Conservation (phyloP, 805 yeast genomes). For the Barnettozyma siamensis region DNA sequence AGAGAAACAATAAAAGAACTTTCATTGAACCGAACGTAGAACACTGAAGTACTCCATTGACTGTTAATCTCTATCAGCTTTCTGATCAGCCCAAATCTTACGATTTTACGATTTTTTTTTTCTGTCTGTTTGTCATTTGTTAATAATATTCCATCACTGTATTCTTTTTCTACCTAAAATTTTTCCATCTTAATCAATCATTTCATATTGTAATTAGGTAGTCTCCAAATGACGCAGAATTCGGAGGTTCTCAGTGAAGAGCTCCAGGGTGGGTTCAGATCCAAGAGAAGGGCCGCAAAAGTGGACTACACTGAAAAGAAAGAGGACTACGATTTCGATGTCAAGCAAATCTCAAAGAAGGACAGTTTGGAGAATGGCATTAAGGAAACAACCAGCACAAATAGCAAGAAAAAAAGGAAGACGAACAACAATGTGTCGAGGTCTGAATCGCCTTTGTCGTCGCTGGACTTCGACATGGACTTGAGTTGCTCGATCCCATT, state of each 20-base stretch:
- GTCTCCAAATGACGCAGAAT: background rate
- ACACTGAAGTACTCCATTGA: no score
- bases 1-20: no score
- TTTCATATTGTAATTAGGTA: no score
- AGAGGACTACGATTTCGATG: slow-evolving; percentile 14
- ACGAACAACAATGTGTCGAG: slow-evolving; percentile 1
- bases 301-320: slow-evolving; percentile 23
- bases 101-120: no score
- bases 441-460: slow-evolving; percentile 10
- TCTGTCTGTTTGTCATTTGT: no score
- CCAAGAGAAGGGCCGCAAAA: slow-evolving; percentile 21
- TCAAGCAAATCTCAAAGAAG: no score
- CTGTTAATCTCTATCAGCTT: no score
- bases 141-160: no score
- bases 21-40: no score
- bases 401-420: slow-evolving; percentile 2
- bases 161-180: background rate
- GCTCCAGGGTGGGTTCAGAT: slow-evolving; percentile 4
- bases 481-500: slow-evolving; percentile 11
- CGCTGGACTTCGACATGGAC: slow-evolving; percentile 5
- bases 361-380: no score
- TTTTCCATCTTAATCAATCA: background rate
- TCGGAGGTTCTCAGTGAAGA: background rate
- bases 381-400: no score
- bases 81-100: no score